Base-by-base conservation (phyloP, 805 yeast genomes). In the Isabelozyma heimii region DNA sequence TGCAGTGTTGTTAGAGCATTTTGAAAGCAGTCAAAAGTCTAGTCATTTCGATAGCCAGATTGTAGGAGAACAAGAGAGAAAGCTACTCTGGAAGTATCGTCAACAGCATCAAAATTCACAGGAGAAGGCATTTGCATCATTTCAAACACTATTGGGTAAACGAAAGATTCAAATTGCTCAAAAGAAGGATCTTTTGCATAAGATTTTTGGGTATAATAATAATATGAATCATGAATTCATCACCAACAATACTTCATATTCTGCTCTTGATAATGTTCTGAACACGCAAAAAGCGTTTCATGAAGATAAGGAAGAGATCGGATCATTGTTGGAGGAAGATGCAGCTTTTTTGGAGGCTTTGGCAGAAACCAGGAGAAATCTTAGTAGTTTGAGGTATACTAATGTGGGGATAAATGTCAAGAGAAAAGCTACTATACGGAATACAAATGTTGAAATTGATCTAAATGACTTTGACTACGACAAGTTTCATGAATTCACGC, bases 261-360 rank as follows among this genome's bases (percentile, higher is more conserved):
- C 73, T 5, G 58, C 75, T 5, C 47, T 68, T 8, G 77, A 73
- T 49, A 71, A 67, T 51, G 58, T 60, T 9, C 55, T 66, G 49
- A 73, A 63, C 48, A 63, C 70, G 1, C 73, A 68, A 45, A 72
- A 67, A 52, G 63, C 73, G 5, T 69, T 68, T 43, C 72, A 70
- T 43, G 77, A 73, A 51, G 77, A 73, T 49, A 69, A 71, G 45
- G 73, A 69, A 42, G 79, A 73, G 47, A 69, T 73, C 8, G 49
- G 55, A 33, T 52, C 52, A 24, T 54, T 73, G 6, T 42, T 72
- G 15, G 65, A 62, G 7, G 73, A 71, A 44, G 76, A 73, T 50
- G 58, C 59, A 30, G 62, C 61, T 1, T 72, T 58, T 51, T 55
- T 56, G 13, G 47, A 53, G 8, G 48, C 52, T n/a, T 51, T 68